Percentiles rank a stretch among this genome's conserved stretches.
Conservation (phyloP, 2,329 filamentous ascomycete species). For the Talaromyces sp. region DNA sequence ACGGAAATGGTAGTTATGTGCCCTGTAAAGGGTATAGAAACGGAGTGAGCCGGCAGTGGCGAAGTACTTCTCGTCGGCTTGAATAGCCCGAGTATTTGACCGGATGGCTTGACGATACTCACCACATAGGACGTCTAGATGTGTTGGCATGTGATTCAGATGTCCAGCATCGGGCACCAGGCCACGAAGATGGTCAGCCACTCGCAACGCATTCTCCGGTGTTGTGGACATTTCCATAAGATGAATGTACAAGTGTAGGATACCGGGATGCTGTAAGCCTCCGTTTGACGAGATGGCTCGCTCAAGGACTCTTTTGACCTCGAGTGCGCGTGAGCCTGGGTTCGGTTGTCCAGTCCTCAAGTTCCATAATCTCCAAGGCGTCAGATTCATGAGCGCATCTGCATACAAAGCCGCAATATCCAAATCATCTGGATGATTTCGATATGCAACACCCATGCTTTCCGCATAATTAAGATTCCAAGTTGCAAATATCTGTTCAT, state of each 20-base stretch:
- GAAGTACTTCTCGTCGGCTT: slow-evolving; percentile 66
- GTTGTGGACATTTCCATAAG: slow-evolving; percentile 72
- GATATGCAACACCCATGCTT: slow-evolving; percentile 59
- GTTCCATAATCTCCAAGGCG: slow-evolving; percentile 66
- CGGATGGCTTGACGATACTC: slow-evolving; percentile 65
- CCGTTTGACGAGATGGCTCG: slow-evolving; percentile 21
- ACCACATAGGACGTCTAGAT: slow-evolving; percentile 69
- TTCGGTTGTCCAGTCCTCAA: slow-evolving; percentile 58
- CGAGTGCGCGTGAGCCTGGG: slow-evolving; percentile 55
- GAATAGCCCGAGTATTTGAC: slow-evolving; percentile 64
- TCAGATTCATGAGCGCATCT: slow-evolving; percentile 65
- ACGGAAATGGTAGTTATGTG: slow-evolving; percentile 69
- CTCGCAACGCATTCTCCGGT: slow-evolving; percentile 61
- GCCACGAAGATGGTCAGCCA: slow-evolving; percentile 60
- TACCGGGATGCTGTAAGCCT: slow-evolving; percentile 61
- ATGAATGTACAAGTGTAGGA: slow-evolving; percentile 75
- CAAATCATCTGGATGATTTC: slow-evolving; percentile 54
- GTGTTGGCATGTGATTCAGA: slow-evolving; percentile 70
- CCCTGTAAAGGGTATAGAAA: slow-evolving; percentile 72
- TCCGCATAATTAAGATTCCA: slow-evolving; percentile 52
- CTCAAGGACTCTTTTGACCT: slow-evolving; percentile 61
- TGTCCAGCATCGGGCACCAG: slow-evolving; percentile 68
- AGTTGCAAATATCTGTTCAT: neutral
- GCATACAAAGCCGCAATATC: slow-evolving; percentile 65
- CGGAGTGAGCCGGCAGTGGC: slow-evolving; percentile 57